Conservation (phyloP, 331 rosid genomes). For the Malus hybrid region DNA sequence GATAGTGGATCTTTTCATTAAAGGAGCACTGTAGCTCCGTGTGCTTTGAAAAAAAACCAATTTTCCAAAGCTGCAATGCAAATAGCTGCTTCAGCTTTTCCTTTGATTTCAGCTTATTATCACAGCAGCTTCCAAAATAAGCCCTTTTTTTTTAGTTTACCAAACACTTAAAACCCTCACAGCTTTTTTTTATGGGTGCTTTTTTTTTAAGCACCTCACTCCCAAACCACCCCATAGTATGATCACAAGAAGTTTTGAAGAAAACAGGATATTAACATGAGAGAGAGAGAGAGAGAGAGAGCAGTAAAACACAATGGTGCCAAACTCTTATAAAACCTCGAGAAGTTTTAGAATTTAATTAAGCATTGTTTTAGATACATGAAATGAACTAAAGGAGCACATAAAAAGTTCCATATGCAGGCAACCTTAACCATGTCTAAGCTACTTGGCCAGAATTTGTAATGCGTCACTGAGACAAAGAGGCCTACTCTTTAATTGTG, state of each 20-base stretch:
- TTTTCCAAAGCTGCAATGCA: no score
- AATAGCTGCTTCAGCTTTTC: no score
- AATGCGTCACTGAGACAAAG: not conserved
- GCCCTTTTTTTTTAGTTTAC: no score
- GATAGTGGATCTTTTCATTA: no score
- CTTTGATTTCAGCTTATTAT: no score
- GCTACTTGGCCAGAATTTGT: not conserved
- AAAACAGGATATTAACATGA: conserved; percentile 3
- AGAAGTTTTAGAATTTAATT: not conserved
- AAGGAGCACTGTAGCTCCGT: no score
- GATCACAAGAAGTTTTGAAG: not conserved
- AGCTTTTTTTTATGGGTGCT: no score
- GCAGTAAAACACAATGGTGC: not conserved
- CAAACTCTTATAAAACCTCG: not conserved
- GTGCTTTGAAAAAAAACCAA: no score
- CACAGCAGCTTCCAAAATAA: no score
- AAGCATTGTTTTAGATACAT: not conserved
- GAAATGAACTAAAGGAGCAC: not conserved
- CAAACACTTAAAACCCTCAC: no score
- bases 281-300: not conserved
- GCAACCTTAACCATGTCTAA: not conserved
- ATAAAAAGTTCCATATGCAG: not conserved
- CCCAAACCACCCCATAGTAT: no score
- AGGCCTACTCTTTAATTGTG: not conserved
- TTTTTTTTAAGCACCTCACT: no score